Base-by-base conservation (phyloP, 331 rosid genomes). In the Pyrus hybrid region DNA sequence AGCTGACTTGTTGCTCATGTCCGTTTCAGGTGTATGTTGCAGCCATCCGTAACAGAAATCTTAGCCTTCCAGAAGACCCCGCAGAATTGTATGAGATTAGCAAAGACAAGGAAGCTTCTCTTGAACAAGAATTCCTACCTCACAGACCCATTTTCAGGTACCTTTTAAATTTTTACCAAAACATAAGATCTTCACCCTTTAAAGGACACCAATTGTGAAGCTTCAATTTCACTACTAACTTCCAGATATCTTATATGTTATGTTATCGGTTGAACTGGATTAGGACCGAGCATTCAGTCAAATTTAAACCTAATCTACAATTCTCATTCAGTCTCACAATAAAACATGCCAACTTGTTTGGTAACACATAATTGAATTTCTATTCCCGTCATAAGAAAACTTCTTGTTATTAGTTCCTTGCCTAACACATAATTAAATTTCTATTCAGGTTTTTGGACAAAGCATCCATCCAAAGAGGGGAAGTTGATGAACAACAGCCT, bases 371-470 rank as follows among this genome's bases (percentile, higher is more conserved):
- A 35, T 35, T 35, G 43, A 35, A 35, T 35, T 35, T 35, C 1
- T 35, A 35, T 35, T 35, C 43, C 43, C 43, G 43, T 35, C 43
- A 1, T 43, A 12, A 43, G 49, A 43, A 43, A 43, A 43, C 5
- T 43, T 43, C 49, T 12, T 43, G 14, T 43, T 43, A 43, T 8
- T 35, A 2, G 13, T 41, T 41, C 47, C 47, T 41, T 41, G 47
- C 49, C 16, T 43, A 43, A 53, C 23, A 18, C 30, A 1, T 17
- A 47, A 60, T 13, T 35, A 17, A 25, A 25, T 18, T 47, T 43
- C 16, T 18, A 4, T 21, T 45, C 85, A 88, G 98, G 84, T 91
- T 87, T 80, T 87, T 93, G 80, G 98, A 93, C 90, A 91, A 80
- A 85, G 98, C 98, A 71, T 93, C 97, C 71, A 81, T 93, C 76